Evolutionary conservation across 495 filamentous ascomycete genomes (phyloP).

Genomic region (Xylaria palmicola): DNA sequence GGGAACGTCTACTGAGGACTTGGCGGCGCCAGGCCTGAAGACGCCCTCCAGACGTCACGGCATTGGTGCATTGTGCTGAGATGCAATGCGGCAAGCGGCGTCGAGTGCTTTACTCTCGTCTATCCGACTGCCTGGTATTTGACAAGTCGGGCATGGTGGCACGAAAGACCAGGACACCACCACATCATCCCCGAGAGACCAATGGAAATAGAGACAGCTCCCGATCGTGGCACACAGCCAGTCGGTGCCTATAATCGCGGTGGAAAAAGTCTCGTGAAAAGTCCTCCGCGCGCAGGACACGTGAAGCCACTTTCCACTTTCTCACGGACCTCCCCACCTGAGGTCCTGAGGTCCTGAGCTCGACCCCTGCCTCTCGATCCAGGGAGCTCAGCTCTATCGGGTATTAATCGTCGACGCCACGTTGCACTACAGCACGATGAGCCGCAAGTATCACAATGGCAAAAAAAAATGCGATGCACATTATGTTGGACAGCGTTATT

Average conservation of each 20-base stretch:
- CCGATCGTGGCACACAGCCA: conserved; percentile 1
- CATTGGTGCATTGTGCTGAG: background rate
- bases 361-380: background rate
- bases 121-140: background rate
- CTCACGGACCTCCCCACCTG: conserved; percentile 13
- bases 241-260: background rate
- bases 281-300: background rate
- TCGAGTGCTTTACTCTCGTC: background rate
- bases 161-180: background rate
- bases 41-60: background rate
- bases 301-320: background rate
- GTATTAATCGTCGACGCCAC: background rate
- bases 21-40: background rate
- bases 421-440: conserved; percentile 1
- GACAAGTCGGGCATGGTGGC: conserved; percentile 1
- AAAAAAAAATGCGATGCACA: background rate
- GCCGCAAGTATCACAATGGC: background rate
- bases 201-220: background rate
- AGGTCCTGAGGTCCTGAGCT: too few relatives aligned
- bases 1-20: background rate
- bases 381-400: background rate
- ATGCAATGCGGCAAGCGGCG: background rate
- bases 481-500: background rate
- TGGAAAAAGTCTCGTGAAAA: background rate
- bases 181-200: background rate